Conservation (phyloP, 2,329 filamentous ascomycete genomes). For the Tolypocladium paradoxum region DNA sequence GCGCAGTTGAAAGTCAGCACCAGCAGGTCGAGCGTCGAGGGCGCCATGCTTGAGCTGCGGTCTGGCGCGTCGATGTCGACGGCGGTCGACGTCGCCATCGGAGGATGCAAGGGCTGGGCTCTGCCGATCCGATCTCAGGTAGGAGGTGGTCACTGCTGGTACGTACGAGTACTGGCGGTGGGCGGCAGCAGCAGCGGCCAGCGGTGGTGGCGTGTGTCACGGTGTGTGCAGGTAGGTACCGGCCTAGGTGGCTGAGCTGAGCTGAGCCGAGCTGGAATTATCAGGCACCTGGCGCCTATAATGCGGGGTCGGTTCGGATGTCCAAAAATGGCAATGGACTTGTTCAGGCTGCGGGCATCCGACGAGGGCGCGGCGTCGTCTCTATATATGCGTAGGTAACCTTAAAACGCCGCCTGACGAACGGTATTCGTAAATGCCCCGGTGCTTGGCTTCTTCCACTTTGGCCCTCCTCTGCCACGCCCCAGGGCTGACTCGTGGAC, state of each 20-base stretch:
- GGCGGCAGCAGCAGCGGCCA: not conserved
- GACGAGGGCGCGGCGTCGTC: too few species aligned
- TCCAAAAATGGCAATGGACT: not conserved
- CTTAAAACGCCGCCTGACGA: not conserved
- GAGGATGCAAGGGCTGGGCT: not conserved
- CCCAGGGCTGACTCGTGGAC: not conserved
- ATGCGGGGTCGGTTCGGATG: not conserved
- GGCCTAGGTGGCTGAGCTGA: not conserved
- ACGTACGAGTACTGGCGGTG: not conserved
- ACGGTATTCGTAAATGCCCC: not conserved
- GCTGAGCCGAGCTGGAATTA: not conserved
- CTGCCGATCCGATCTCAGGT: not conserved
- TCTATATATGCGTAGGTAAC: not conserved
- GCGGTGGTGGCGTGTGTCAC: not conserved
- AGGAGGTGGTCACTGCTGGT: not conserved
- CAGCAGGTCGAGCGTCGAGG: conserved; percentile 54
- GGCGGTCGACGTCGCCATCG: conserved; percentile 3
- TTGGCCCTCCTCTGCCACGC: not conserved
- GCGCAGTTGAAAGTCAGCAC: conserved; percentile 87
- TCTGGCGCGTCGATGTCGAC: not conserved
- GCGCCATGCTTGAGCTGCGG: conserved; percentile 16
- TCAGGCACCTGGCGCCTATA: not conserved
- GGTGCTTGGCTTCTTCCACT: not conserved
- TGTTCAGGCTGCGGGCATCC: too few species aligned
- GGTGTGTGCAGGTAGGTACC: too few species aligned